phyloP scores from a whole-genome alignment of 164 flowering plant species.

The Magnolia officinalis region DNA sequence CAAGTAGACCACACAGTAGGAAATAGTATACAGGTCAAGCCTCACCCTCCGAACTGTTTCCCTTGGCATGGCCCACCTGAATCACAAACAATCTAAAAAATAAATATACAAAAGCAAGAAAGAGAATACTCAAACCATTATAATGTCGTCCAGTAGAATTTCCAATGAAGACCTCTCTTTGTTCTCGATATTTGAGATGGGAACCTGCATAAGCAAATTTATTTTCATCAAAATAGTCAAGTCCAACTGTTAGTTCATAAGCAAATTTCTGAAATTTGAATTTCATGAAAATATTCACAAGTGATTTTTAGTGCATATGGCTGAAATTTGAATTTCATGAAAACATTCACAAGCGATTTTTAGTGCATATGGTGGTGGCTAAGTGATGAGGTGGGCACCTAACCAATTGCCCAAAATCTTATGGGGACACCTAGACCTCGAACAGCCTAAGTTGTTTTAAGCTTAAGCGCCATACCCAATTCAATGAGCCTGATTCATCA shows the following conservation, averaged over 20 bases:
- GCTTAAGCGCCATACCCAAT: too few species aligned
- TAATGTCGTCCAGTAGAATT: constrained; percentile 56
- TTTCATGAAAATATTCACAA: neutral
- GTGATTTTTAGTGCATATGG: too few species aligned
- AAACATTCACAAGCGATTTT: too few species aligned
- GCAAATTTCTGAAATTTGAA: too few species aligned
- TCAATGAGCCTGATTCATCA: too few species aligned
- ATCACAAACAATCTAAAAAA: neutral
- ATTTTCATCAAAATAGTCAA: neutral
- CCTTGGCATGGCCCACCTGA: too few species aligned
- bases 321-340: too few species aligned
- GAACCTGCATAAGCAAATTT: constrained; percentile 42
- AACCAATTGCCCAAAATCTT: neutral
- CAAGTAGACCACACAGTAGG: too few species aligned
- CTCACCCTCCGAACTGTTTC: too few species aligned
- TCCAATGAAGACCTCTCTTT: constrained; percentile 59
- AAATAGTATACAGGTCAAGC: too few species aligned
- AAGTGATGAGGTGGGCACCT: neutral
- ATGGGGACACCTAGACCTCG: neutral
- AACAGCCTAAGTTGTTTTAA: neutral
- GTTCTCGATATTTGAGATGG: constrained; percentile 56
- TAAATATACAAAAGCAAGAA: neutral
- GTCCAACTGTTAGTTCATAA: too few species aligned
- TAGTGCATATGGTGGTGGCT: neutral
- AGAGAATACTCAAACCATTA: constrained; percentile 37